Evolutionary conservation across 2,329 filamentous ascomycete genomes (phyloP), one percentile per base, ranked within the genome.

Genomic region (Colletotrichum abscissum): DNA sequence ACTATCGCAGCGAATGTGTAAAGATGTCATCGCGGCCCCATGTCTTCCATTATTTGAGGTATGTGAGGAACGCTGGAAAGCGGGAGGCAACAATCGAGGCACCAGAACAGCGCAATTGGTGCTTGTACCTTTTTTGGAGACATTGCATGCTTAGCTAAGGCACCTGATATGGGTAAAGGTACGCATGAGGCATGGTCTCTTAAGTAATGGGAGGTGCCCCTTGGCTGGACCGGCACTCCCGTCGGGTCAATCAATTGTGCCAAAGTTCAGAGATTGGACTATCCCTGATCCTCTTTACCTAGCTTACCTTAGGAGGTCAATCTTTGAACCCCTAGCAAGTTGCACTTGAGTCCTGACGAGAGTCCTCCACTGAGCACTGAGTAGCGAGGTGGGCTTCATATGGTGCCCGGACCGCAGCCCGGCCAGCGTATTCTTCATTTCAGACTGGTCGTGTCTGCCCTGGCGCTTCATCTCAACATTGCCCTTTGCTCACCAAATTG

Each of bases 191-290:
- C 35, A 42, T 7, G 6, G 14, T 42, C 14, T 42, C 35, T 42
- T 42, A 16, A 16, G 35, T 42, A 38, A 38, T 42, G 16, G 14
- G 16, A 42, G 35, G 35, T 42, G 35, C 14, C 35, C 11, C 70
- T 56, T 26, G 28, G 67, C 63, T 68, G 58, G 58, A 49, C 49
- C 28, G n/a, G 55, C 30, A 24, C 65, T 33, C 26, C 38, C 64
- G 28, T 26, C 49, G 26, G 33, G 35, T 66, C 49, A 26, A 24
- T 28, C 22, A 66, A 56, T 57, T 33, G 30, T 33, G 30, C 30
- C 30, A 38, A 24, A 65, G 35, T 22, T 59, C 30, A n/a, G 11
- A 4, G 30, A n/a, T 12, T 52, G 49, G 22, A 52, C n/a, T 22
- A 30, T 59, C 35, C 56, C 30, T 52, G 49, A 59, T n/a, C 56